phyloP scores from a whole-genome alignment of 129 eudicot genomes.

The Glebionis coronaria region DNA sequence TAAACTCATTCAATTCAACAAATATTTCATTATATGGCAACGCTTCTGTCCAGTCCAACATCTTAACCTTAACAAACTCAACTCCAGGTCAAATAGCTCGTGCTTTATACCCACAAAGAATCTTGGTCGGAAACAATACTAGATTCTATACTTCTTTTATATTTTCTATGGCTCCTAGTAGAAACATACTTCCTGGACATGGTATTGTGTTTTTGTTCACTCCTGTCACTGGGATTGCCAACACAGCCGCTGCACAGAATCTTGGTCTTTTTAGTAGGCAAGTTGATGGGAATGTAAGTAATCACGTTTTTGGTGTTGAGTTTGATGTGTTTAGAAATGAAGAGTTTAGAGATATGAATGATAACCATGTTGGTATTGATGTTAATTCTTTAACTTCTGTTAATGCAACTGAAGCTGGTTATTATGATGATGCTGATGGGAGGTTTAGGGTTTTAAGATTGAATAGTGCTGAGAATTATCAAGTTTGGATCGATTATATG shows the following conservation, averaged over 20 bases:
- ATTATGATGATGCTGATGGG: slow-evolving; percentile 37
- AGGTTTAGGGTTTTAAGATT: slow-evolving; percentile 33
- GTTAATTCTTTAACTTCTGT: slow-evolving; percentile 58
- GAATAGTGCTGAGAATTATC: slow-evolving; percentile 55
- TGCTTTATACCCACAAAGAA: slow-evolving; percentile 48
- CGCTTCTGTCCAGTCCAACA: slow-evolving; percentile 55
- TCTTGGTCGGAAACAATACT: slow-evolving; percentile 38
- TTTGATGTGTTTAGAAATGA: slow-evolving; percentile 66
- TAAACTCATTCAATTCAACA: slow-evolving; percentile 57
- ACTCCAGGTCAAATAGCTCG: slow-evolving; percentile 50
- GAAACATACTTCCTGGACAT: slow-evolving; percentile 48
- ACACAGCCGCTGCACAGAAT: slow-evolving; percentile 50
- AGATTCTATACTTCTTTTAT: slow-evolving; percentile 67
- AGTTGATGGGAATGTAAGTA: slow-evolving; percentile 38
- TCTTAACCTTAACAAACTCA: slow-evolving; percentile 50
- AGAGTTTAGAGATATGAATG: slow-evolving; percentile 55
- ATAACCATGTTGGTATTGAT: slow-evolving; percentile 72
- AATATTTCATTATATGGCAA: slow-evolving; percentile 53
- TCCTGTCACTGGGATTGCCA: slow-evolving; percentile 44
- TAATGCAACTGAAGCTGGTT: slow-evolving; percentile 47
- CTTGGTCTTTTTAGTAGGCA: slow-evolving; percentile 54
- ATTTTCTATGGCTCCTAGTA: slow-evolving; percentile 62
- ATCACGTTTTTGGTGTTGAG: slow-evolving; percentile 69
- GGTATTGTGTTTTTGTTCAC: slow-evolving; percentile 63
- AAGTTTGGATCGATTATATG: slow-evolving; percentile 77